Evolutionary conservation across 768 basidiomycete genomes (phyloP).

Genomic region (Filobasidium floriforme): DNA sequence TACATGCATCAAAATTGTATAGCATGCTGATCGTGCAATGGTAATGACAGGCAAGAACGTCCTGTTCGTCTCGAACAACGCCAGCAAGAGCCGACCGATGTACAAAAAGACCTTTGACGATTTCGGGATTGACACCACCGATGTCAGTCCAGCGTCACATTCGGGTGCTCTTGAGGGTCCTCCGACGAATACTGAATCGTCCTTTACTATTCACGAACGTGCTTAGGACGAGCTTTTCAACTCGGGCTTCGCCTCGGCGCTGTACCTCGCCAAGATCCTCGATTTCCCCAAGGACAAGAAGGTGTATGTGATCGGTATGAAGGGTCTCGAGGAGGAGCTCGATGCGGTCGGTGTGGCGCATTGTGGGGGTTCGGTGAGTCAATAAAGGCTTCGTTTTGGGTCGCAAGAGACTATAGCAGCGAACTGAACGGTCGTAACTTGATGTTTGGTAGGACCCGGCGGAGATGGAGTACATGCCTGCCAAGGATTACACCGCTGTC

Average conservation of each 20-base stretch:
- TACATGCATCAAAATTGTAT: background rate
- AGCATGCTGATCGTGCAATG: background rate
- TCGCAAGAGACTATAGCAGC: background rate
- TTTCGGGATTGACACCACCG: constrained; percentile 72
- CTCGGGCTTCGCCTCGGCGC: constrained; percentile 78
- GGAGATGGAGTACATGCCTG: constrained; percentile 69
- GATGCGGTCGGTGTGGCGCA: constrained; percentile 72
- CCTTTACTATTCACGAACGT: background rate
- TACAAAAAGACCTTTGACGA: constrained; percentile 89
- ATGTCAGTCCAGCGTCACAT: constrained; percentile 53
- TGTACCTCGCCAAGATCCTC: constrained; percentile 79
- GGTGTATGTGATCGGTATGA: constrained; percentile 90
- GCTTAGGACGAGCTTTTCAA: constrained; percentile 89
- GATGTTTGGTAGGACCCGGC: constrained; percentile 84
- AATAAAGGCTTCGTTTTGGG: background rate
- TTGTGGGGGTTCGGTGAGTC: constrained; percentile 74
- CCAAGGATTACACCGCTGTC: constrained; percentile 57
- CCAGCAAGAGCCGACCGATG: constrained; percentile 76
- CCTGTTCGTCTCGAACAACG: constrained; percentile 95
- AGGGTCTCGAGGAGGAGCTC: constrained; percentile 86
- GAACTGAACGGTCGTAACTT: too few species aligned
- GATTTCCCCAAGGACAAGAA: constrained; percentile 84
- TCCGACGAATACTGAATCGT: background rate
- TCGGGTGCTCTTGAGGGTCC: background rate
- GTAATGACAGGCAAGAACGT: constrained; percentile 61